Evolutionary conservation across 495 filamentous ascomycete genomes (phyloP), one percentile per base, ranked within the genome.

Genomic region (Penicillium arizonense): DNA sequence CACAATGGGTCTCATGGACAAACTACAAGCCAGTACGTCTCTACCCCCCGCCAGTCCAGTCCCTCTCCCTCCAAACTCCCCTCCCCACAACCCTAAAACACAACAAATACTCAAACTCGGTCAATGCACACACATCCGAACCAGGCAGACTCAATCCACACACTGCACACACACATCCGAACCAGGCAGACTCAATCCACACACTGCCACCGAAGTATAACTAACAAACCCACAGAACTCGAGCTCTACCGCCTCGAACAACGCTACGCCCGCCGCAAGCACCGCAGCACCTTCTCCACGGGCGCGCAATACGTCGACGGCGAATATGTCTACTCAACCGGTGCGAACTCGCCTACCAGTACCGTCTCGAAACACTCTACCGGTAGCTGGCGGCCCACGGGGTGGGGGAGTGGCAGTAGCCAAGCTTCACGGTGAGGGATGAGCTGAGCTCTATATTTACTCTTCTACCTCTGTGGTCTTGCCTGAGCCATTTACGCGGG

Each of bases 221-320:
- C 56, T 50, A 50, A 46, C 30, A 30, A 30, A 30, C 39, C 78
- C 58, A 5, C 62, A 80, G 80, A 86, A 75, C 78, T 91, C 57
- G 89, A 96, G 78, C 83, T 96, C 62, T 94, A 91, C 78, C 88
- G 89, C 28, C 84, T 97, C 53, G 91, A 97, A 74, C 87, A 96
- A 72, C 84, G 89, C 41, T 97, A 97, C 76, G 92, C 89, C 32
- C 86, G 85, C 61, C 86, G 89, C 67, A 88, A 89, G 59, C 85
- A 90, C 55, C 90, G 91, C 73, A 90, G 83, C 48, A 91, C 87
- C 53, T 96, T 95, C 72, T 83, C 87, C 67, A 87, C 82, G 52
- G 90, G 89, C 59, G 92, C 89, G 18, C 80, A 86, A 64, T 97
- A 97, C 68, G 86, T 96, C 59, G 88, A 96, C 68, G 90, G 90